Evolutionary conservation across 495 filamentous ascomycete genomes (phyloP), one percentile per base, ranked within the genome.

Genomic region (Talaromyces adpressus): DNA sequence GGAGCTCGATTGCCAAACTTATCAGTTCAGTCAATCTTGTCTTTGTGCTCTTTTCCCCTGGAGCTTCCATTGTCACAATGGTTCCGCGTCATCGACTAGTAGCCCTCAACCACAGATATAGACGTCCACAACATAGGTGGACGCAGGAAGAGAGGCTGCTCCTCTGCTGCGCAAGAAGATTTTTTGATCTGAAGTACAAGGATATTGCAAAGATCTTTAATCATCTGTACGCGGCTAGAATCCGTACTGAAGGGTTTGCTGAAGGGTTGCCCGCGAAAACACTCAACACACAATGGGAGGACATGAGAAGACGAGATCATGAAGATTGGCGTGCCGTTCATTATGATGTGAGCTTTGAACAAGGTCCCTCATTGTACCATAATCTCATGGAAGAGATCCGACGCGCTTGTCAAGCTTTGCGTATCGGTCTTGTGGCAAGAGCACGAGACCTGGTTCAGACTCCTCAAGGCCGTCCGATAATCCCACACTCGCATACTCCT

Each of bases 91-190:
- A 6, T n/a, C 14, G 41, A 7, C n/a, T 47, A 0, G 9, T 47
- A 5, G 41, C 41, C 1, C 1, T 62, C 23, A 52, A 62, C 25
- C 18, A 29, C 14, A 29, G 23, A 8, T 16, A 51, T 11, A 51
- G 61, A 49, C 52, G 30, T 7, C 62, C 61, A 0, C 64, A 66
- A 1, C 57, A 69, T 23, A 53, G 34, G 5, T 76, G 73, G 73
- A 63, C 61, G 4, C n/a, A 53, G 3, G 59, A 68, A 7, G 63
- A 70, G 32, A 60, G 70, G 5, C n/a, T 68, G 8, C 36, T 72
- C 0, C 61, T 77, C 8, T 77, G 75, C 25, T 73, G 69, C 16
- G 18, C 73, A 3, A 67, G 62, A 20, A 63, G 70, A 4, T 77
- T 74, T 32, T 77, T 72, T 30, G 7, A 54, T 1, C 57, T 39